These are phyloP conservation scores for Malania oleifera DNA, from an alignment of 164 flowering plant genomes.

Conservation along the genomic window DNA sequence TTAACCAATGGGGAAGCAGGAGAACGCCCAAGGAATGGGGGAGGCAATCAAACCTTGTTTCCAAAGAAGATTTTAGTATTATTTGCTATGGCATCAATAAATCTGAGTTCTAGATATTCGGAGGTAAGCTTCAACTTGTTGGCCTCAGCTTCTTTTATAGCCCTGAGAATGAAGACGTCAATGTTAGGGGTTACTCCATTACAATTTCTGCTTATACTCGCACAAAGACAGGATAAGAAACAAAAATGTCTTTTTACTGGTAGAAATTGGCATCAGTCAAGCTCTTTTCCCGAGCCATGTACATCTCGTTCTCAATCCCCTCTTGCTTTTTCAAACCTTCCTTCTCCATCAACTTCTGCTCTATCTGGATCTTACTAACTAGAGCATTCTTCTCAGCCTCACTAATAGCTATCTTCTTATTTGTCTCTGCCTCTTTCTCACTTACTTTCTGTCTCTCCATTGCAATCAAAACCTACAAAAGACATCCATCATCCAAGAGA, in stretches of 20 bases:
- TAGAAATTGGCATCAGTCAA: constrained; percentile 83
- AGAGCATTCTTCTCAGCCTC: constrained; percentile 88
- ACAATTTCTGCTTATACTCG: neutral
- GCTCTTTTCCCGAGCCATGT: constrained; percentile 77
- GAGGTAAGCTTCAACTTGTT: constrained; percentile 89
- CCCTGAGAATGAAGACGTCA: constrained; percentile 30
- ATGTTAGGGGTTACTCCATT: neutral
- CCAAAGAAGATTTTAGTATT: constrained; percentile 92
- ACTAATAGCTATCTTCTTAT: constrained; percentile 85
- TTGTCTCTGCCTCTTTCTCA: constrained; percentile 94
- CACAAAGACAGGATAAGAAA: neutral
- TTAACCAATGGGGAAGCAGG: neutral
- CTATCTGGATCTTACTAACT: constrained; percentile 88
- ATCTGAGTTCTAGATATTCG: constrained; percentile 73
- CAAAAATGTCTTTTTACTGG: constrained; percentile 25
- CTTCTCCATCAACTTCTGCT: constrained; percentile 86
- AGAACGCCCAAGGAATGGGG: neutral
- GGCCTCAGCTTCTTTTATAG: constrained; percentile 81
- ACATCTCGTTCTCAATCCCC: constrained; percentile 83
- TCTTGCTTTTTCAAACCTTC: constrained; percentile 66
- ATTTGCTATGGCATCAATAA: constrained; percentile 79
- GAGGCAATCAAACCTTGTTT: constrained; percentile 48
- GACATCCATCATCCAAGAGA: neutral
- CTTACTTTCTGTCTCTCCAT: constrained; percentile 79
- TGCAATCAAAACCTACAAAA: constrained; percentile 70